These are phyloP conservation scores for Blastomyces emzantsi DNA, from an alignment of 2,329 filamentous ascomycete species.

Conservation along the genomic window DNA sequence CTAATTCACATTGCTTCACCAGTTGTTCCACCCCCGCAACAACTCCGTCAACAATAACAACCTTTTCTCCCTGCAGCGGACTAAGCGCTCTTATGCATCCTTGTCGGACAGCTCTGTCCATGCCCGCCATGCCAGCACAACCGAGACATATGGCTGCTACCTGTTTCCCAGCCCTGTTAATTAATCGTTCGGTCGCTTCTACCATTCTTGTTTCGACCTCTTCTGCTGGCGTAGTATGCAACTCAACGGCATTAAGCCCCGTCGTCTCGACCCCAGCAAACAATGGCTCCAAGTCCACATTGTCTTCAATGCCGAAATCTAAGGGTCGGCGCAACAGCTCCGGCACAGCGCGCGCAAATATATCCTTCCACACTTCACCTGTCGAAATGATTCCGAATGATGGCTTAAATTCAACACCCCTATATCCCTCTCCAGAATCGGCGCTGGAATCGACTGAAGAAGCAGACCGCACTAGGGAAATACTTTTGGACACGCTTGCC, in stretches of 20 bases:
- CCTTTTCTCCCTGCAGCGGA: conserved; percentile 45
- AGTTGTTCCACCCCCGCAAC: conserved; percentile 31
- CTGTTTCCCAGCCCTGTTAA: conserved; percentile 41
- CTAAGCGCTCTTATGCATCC: conserved; percentile 59
- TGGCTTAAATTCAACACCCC: conserved; percentile 33
- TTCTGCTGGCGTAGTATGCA: conserved; percentile 59
- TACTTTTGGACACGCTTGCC: conserved; percentile 52
- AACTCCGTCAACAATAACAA: conserved; percentile 67
- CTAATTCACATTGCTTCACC: conserved; percentile 31
- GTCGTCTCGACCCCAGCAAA: conserved; percentile 80
- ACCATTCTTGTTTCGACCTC: conserved; percentile 58
- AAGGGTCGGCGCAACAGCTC: conserved; percentile 49
- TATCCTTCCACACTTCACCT: conserved; percentile 69
- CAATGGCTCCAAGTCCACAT: conserved; percentile 31
- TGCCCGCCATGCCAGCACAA: conserved; percentile 82
- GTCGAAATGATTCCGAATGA: conserved; percentile 83
- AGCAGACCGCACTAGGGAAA: not conserved
- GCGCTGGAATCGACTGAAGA: not conserved
- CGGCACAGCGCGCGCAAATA: conserved; percentile 58
- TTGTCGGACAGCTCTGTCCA: conserved; percentile 65
- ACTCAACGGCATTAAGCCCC: conserved; percentile 66
- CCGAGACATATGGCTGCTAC: conserved; percentile 70
- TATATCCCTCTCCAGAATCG: conserved; percentile 17
- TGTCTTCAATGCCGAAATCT: conserved; percentile 20
- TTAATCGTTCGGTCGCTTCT: conserved; percentile 58